phyloP scores from a whole-genome alignment of 2,329 filamentous ascomycete genomes.

The Paecilomyces sp. region DNA sequence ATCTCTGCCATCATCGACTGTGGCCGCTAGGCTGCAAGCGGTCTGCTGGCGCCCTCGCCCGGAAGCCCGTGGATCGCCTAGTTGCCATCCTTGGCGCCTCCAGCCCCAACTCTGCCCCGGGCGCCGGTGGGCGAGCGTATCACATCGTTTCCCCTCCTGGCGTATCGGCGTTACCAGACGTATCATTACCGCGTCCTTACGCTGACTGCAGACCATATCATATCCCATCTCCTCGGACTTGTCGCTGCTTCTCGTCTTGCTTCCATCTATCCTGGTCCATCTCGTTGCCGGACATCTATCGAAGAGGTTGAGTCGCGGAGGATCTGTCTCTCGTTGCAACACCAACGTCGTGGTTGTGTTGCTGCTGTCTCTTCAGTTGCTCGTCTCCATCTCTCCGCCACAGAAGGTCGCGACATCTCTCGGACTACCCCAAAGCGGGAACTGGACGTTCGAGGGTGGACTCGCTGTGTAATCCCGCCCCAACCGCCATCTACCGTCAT shows the following conservation, averaged over 20 bases:
- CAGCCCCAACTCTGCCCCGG: background rate
- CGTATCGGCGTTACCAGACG: background rate
- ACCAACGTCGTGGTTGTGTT: background rate
- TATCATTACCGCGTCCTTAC: slow-evolving; percentile 1
- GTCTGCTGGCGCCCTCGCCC: background rate
- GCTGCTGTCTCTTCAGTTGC: background rate
- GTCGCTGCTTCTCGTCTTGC: background rate
- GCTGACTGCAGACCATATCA: background rate
- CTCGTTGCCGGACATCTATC: background rate
- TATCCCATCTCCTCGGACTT: background rate
- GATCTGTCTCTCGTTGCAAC: background rate
- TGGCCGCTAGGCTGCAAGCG: background rate
- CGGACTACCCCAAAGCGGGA: slow-evolving; percentile 20
- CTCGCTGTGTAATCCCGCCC: slow-evolving; percentile 20
- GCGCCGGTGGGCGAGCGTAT: background rate
- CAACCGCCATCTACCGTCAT: slow-evolving; percentile 21
- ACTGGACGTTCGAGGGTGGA: slow-evolving; percentile 28
- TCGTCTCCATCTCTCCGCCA: background rate
- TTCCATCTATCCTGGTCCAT: background rate
- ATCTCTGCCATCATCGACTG: background rate
- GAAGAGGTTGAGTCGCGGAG: background rate
- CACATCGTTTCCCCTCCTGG: background rate
- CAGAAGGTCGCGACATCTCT: slow-evolving; percentile 1
- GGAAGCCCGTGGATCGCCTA: background rate
- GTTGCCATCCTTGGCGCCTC: background rate